These are phyloP conservation scores for Boletus huronensis DNA, from an alignment of 768 basidiomycete genomes.

Conservation along the genomic window DNA sequence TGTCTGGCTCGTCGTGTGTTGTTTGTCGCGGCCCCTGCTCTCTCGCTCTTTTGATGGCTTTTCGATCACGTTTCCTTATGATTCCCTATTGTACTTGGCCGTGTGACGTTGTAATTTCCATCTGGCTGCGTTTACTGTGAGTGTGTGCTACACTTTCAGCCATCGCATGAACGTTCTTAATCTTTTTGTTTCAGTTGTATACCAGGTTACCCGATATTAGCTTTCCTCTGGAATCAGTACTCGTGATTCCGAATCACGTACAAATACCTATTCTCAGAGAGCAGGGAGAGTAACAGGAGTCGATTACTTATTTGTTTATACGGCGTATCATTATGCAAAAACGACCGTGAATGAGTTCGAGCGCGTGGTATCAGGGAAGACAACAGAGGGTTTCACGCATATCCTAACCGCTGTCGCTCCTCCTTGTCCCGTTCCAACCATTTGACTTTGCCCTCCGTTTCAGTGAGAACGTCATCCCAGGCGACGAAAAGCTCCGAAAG, in stretches of 20 bases:
- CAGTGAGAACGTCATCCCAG: constrained; percentile 78
- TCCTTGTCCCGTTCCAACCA: constrained; percentile 58
- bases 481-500: constrained; percentile 81
- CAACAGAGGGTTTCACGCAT: constrained; percentile 37
- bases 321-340: constrained; percentile 13
- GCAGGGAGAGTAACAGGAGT: constrained; percentile 17
- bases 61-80: constrained; percentile 1
- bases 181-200: constrained; percentile 15
- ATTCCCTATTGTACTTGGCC: constrained; percentile 19
- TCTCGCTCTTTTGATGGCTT: constrained; percentile 9
- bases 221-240: constrained; percentile 12
- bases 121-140: constrained; percentile 13
- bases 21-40: not conserved
- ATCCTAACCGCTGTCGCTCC: constrained; percentile 60
- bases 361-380: not conserved
- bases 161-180: constrained; percentile 10
- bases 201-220: constrained; percentile 16
- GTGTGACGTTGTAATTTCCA: constrained; percentile 22
- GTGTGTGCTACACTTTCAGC: constrained; percentile 3
- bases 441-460: constrained; percentile 56
- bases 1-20: constrained; percentile 11
- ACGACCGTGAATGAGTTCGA: not conserved
- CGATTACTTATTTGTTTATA: constrained; percentile 20
- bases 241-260: constrained; percentile 9
- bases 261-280: constrained; percentile 3